A percentile compares a stretch with the other conserved stretches of the same genome.
Evolutionary conservation across 805 yeast species (phyloP).

Genomic region (Saturnispora mendoncae): DNA sequence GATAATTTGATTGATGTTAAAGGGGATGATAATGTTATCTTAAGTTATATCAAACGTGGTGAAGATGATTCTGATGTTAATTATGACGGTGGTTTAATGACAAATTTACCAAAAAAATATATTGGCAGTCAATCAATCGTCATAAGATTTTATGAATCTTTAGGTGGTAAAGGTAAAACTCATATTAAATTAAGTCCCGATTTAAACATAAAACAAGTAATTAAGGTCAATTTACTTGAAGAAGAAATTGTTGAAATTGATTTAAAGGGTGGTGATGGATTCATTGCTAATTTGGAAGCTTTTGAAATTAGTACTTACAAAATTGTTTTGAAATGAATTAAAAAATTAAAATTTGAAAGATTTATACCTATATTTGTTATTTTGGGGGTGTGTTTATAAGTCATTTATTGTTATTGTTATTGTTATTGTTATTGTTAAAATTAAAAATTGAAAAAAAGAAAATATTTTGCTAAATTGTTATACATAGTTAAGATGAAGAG

Average conservation of each 20-base stretch:
- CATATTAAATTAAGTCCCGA: constrained; percentile 32
- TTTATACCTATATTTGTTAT: background rate
- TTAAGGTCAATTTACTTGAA: constrained; percentile 53
- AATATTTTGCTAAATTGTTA: background rate
- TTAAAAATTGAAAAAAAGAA: background rate
- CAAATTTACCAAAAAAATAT: constrained; percentile 34
- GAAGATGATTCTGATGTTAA: constrained; percentile 65
- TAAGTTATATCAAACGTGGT: constrained; percentile 77
- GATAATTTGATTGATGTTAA: constrained; percentile 22
- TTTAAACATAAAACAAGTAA: constrained; percentile 39
- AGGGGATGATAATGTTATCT: constrained; percentile 53
- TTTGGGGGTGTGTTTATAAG: too few species aligned
- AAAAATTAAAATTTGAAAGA: background rate
- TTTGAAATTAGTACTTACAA: constrained; percentile 71
- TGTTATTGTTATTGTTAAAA: background rate
- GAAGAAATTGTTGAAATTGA: constrained; percentile 36
- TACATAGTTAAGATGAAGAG: background rate
- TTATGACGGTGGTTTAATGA: constrained; percentile 30
- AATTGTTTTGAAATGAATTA: constrained; percentile 30
- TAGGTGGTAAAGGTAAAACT: constrained; percentile 71
- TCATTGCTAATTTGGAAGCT: constrained; percentile 46
- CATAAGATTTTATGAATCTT: constrained; percentile 73
- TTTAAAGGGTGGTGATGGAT: constrained; percentile 22
- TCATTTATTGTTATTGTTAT: constrained; percentile 1
- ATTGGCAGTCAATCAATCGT: constrained; percentile 45